A percentile compares a stretch with the other conserved stretches of the same genome.
Conservation (phyloP, 2,329 filamentous ascomycete genomes). For the Colletotrichum sp. region DNA sequence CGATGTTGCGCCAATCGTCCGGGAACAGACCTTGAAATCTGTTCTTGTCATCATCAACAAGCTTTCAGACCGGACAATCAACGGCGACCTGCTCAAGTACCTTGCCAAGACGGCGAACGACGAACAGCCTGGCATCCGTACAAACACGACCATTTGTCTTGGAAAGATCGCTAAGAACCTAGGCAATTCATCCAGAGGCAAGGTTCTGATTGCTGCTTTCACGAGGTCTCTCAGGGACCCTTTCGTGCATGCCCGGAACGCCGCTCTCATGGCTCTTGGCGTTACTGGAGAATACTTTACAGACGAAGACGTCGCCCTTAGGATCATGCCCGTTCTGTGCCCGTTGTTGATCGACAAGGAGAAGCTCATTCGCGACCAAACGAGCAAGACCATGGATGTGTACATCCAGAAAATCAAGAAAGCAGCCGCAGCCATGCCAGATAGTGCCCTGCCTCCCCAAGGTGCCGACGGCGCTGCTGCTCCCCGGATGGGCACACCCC, state of each 20-base stretch:
- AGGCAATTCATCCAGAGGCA: constrained; percentile 77
- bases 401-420: constrained; percentile 87
- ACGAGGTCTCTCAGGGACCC: constrained; percentile 88
- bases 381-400: constrained; percentile 84
- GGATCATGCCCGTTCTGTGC: constrained; percentile 84
- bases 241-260: constrained; percentile 92
- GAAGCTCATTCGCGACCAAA: constrained; percentile 91
- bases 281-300: constrained; percentile 87
- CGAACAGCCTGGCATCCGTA: constrained; percentile 94
- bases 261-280: constrained; percentile 82
- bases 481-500: constrained; percentile 82
- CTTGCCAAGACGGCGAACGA: constrained; percentile 97
- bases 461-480: constrained; percentile 55
- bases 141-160: constrained; percentile 96
- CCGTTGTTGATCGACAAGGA: constrained; percentile 92
- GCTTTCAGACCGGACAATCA: constrained; percentile 89
- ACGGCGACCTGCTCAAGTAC: constrained; percentile 89
- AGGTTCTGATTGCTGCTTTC: constrained; percentile 93
- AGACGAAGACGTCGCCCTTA: constrained; percentile 87
- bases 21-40: constrained; percentile 95
- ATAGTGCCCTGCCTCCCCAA: constrained; percentile 75
- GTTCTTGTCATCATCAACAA: constrained; percentile 88
- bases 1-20: constrained; percentile 86
- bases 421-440: constrained; percentile 77
- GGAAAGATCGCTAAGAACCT: constrained; percentile 95